These are phyloP conservation scores for Gossypium lobatum DNA, from an alignment of 441 rosid genomes.

Conservation along the genomic window DNA sequence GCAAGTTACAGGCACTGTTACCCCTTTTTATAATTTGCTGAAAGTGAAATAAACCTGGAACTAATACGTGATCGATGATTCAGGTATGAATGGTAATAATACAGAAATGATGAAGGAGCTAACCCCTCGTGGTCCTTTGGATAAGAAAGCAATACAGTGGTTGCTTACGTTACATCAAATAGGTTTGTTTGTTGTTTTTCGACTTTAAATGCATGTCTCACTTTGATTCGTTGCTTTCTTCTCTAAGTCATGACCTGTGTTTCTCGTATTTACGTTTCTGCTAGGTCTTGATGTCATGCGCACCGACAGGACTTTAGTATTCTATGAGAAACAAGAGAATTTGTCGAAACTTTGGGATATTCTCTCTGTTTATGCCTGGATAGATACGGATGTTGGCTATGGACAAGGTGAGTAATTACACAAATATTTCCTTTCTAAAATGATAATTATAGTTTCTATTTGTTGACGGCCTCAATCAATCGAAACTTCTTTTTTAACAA, in stretches of 20 bases:
- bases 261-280: slow-evolving; percentile 1
- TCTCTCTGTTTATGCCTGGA: slow-evolving; percentile 90
- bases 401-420: slow-evolving; percentile 67
- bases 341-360: slow-evolving; percentile 92
- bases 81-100: slow-evolving; percentile 33
- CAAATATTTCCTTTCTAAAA: not conserved
- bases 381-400: slow-evolving; percentile 84
- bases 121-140: slow-evolving; percentile 47
- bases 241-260: not conserved
- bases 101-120: slow-evolving; percentile 48
- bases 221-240: not conserved
- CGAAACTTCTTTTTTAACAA: too few species aligned
- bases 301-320: slow-evolving; percentile 80
- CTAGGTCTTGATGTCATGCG: slow-evolving; percentile 91
- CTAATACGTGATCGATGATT: slow-evolving; percentile 13
- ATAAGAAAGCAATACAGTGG: slow-evolving; percentile 81
- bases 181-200: slow-evolving; percentile 41
- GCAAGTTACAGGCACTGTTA: slow-evolving; percentile 21
- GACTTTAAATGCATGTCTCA: not conserved
- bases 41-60: slow-evolving; percentile 12
- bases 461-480: not conserved
- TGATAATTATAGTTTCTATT: not conserved
- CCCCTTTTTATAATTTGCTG: slow-evolving; percentile 12
- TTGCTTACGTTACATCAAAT: slow-evolving; percentile 82
- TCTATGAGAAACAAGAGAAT: slow-evolving; percentile 84